phyloP scores from a whole-genome alignment of 805 yeast genomes.

The Spathaspora sp. region DNA sequence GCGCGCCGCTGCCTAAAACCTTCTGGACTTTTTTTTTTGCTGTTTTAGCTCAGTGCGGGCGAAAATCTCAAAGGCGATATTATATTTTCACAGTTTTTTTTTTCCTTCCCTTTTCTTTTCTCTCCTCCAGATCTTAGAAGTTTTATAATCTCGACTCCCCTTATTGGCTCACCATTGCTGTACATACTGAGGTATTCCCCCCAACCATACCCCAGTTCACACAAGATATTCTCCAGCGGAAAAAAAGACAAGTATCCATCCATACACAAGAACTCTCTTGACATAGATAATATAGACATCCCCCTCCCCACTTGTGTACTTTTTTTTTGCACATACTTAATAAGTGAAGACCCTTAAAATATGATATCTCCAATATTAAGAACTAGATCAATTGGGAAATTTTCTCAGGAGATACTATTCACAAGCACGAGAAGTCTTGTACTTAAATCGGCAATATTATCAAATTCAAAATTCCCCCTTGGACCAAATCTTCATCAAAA shows the following conservation, averaged over 20 bases:
- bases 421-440: slow-evolving; percentile 7
- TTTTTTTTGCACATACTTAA: neutral
- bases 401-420: slow-evolving; percentile 3
- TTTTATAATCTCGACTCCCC: neutral
- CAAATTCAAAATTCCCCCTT: slow-evolving; percentile 13
- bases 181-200: neutral
- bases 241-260: no score
- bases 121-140: neutral
- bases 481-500: slow-evolving; percentile 12
- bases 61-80: neutral
- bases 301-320: neutral
- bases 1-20: no score
- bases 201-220: no score
- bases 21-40: no score
- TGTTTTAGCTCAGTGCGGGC: no score
- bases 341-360: neutral
- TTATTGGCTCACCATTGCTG: neutral
- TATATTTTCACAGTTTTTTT: neutral
- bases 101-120: neutral
- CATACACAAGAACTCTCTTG: neutral
- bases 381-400: slow-evolving; percentile 6
- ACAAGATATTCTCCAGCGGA: no score
- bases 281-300: neutral
- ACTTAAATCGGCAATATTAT: slow-evolving; percentile 5
- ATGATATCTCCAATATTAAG: slow-evolving; percentile 5